These are phyloP conservation scores for Solanum megistacrolobum DNA, from an alignment of 257 asterid species.

Conservation along the genomic window DNA sequence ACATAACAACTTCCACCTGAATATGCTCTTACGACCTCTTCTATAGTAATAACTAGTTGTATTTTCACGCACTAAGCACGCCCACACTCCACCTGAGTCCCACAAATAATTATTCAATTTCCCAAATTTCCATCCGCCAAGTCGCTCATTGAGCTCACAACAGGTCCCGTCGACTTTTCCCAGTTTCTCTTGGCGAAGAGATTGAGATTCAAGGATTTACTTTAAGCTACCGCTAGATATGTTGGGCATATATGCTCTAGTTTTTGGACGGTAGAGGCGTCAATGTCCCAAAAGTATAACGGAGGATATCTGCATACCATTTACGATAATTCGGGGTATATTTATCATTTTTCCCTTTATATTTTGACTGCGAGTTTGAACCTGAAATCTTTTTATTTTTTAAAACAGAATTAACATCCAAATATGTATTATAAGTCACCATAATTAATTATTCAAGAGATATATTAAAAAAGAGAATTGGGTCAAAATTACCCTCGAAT, in stretches of 20 bases:
- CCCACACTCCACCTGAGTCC: not conserved
- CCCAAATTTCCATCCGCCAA: too few relatives aligned
- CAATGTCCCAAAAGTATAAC: accelerated
- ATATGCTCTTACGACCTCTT: not conserved
- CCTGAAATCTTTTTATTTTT: too few relatives aligned
- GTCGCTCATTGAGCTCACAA: too few relatives aligned
- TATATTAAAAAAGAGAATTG: too few relatives aligned
- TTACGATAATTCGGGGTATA: accelerated
- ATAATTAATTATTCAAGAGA: too few relatives aligned
- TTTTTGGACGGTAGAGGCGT: too few relatives aligned
- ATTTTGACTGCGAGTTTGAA: too few relatives aligned
- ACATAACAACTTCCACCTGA: not conserved
- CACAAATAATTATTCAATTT: not conserved
- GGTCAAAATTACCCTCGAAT: not conserved
- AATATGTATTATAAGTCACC: too few relatives aligned
- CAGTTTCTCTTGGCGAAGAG: conserved; percentile 7
- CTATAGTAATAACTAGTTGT: not conserved
- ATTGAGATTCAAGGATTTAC: conserved; percentile 52
- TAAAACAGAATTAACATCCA: too few relatives aligned
- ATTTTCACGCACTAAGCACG: not conserved
- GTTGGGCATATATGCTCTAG: conserved; percentile 9
- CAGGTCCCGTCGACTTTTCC: conserved; percentile 15
- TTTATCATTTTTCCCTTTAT: too few relatives aligned
- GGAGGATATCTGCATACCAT: too few relatives aligned
- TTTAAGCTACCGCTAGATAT: conserved; percentile 52